Percentiles rank a stretch among this genome's conserved stretches.
Evolutionary conservation across 805 yeast species (phyloP).

Genomic region (Komagataella pastoris): DNA sequence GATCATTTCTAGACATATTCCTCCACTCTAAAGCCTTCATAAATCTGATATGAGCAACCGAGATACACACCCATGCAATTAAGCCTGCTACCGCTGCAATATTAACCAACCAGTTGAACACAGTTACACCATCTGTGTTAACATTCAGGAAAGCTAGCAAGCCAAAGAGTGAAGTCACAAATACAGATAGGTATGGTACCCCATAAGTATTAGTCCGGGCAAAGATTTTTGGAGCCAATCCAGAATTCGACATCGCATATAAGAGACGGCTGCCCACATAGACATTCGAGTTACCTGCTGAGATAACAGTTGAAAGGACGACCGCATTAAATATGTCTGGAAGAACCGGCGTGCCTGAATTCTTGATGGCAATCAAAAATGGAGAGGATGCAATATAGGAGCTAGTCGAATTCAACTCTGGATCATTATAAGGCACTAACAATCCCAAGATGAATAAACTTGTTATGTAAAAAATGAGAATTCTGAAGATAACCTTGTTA

Average conservation of each 20-base stretch:
- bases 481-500: constrained; percentile 53
- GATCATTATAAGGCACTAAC: constrained; percentile 56
- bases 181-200: constrained; percentile 47
- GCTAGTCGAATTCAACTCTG: constrained; percentile 22
- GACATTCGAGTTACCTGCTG: constrained; percentile 70
- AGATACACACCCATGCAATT: constrained; percentile 58
- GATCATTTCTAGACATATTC: constrained; percentile 49
- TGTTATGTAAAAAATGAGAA: constrained; percentile 48
- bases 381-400: constrained; percentile 48
- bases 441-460: constrained; percentile 58
- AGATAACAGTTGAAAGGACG: constrained; percentile 47
- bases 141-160: constrained; percentile 47
- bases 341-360: constrained; percentile 50
- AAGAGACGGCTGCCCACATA: constrained; percentile 60
- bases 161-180: constrained; percentile 47
- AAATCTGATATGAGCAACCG: constrained; percentile 53
- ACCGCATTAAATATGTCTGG: constrained; percentile 70
- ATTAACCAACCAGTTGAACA: constrained; percentile 61
- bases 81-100: constrained; percentile 71
- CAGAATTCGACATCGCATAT: constrained; percentile 45
- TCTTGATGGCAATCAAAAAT: constrained; percentile 55
- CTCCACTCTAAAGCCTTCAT: constrained; percentile 50
- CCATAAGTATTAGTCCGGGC: constrained; percentile 37
- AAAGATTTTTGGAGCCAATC: constrained; percentile 43
- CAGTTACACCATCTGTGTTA: constrained; percentile 37